Percentiles rank a stretch among this genome's conserved stretches.
Conservation (phyloP, 306 rosid genomes). For the Chamaecrista fasciculata region DNA sequence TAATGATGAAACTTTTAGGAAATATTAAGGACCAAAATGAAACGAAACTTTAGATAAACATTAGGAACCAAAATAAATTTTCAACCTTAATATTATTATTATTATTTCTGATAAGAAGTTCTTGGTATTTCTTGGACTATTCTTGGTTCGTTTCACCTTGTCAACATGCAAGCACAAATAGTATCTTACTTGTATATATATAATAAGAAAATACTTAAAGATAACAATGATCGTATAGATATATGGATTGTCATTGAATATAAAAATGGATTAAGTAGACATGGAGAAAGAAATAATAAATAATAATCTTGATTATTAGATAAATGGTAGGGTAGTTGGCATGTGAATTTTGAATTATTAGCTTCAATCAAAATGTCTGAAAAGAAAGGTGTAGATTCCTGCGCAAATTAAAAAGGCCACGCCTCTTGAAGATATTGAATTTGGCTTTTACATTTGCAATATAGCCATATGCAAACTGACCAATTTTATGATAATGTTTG, state of each 20-base stretch:
- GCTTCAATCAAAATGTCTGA: neutral
- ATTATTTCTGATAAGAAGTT: too few relatives aligned
- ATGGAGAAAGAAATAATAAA: neutral
- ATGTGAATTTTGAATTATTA: constrained; percentile 18
- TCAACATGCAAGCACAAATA: neutral
- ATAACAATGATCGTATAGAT: neutral
- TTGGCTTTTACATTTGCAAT: neutral
- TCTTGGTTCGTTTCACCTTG: neutral
- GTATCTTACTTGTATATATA: neutral
- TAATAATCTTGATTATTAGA: neutral
- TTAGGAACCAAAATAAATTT: too few relatives aligned
- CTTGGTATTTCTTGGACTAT: neutral
- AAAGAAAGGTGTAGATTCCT: neutral
- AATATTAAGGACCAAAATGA: too few relatives aligned
- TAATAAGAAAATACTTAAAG: neutral
- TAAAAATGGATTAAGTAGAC: neutral
- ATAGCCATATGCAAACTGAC: neutral
- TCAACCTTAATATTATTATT: too few relatives aligned
- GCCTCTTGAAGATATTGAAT: neutral
- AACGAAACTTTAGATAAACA: too few relatives aligned
- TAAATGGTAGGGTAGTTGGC: constrained; percentile 25
- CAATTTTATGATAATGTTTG: neutral
- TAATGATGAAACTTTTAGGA: too few relatives aligned
- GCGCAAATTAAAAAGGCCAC: neutral
- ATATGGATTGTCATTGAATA: neutral